Percentiles rank a stretch among this genome's conserved stretches.
Evolutionary conservation across 2,329 filamentous ascomycete genomes (phyloP).

Genomic region (Ophidiomyces ophidiicola): DNA sequence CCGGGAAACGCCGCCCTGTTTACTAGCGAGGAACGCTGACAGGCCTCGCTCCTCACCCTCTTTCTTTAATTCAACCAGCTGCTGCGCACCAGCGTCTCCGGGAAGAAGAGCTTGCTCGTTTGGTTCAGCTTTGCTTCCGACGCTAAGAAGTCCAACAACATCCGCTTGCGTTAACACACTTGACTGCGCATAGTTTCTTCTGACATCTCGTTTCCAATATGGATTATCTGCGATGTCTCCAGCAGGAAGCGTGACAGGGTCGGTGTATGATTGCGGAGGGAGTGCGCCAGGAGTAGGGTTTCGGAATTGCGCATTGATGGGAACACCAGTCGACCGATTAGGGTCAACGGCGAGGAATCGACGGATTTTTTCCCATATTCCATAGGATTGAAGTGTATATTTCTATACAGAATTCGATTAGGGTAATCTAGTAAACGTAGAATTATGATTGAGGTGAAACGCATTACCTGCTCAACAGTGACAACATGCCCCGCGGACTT

Average conservation of each 20-base stretch:
- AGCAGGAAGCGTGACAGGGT: slow-evolving; percentile 72
- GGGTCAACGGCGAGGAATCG: slow-evolving; percentile 68
- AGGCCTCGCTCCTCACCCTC: slow-evolving; percentile 61
- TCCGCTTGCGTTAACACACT: slow-evolving; percentile 75
- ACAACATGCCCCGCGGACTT: slow-evolving; percentile 29
- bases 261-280: slow-evolving; percentile 61
- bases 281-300: slow-evolving; percentile 66
- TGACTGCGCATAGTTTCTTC: slow-evolving; percentile 67
- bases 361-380: slow-evolving; percentile 77
- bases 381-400: slow-evolving; percentile 84
- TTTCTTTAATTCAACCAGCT: slow-evolving; percentile 64
- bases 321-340: slow-evolving; percentile 79
- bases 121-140: slow-evolving; percentile 69
- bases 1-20: slow-evolving; percentile 40
- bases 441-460: background rate
- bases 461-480: slow-evolving; percentile 27
- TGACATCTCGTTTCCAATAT: slow-evolving; percentile 89
- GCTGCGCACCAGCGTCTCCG: slow-evolving; percentile 57
- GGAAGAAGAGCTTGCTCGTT: slow-evolving; percentile 66
- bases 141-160: slow-evolving; percentile 68
- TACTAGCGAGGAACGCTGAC: slow-evolving; percentile 59
- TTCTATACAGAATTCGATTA: slow-evolving; percentile 49
- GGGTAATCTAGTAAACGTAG: background rate
- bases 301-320: slow-evolving; percentile 84
- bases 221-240: slow-evolving; percentile 82